Percentiles rank a stretch among this genome's conserved stretches.
phyloP scores from a whole-genome alignment of 2,329 filamentous ascomycete genomes.

The Nannizzia gypsea region DNA sequence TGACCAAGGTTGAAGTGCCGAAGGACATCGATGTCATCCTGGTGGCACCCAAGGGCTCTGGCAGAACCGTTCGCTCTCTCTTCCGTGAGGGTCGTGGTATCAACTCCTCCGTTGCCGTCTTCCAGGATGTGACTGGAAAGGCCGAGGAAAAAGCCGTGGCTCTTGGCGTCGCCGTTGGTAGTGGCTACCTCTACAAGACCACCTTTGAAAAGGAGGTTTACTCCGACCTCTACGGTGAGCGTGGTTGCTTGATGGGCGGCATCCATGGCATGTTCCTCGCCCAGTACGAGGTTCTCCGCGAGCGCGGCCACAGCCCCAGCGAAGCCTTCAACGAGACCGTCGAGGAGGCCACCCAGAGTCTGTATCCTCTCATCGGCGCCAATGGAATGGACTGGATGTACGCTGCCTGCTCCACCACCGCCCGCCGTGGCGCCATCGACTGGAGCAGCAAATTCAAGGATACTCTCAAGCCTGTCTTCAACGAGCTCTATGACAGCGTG shows the following conservation, averaged over 20 bases:
- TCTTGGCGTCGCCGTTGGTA: slow-evolving; percentile 91
- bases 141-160: slow-evolving; percentile 96
- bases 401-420: slow-evolving; percentile 97
- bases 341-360: slow-evolving; percentile 94
- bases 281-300: slow-evolving; percentile 99
- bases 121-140: slow-evolving; percentile 94
- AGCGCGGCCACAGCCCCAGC: slow-evolving; percentile 91
- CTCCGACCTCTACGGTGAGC: slow-evolving; percentile 99
- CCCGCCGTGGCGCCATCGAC: slow-evolving; percentile 95
- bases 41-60: slow-evolving; percentile 96
- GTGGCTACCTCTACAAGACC: slow-evolving; percentile 99
- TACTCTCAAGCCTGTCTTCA: slow-evolving; percentile 96
- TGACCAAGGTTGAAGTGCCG: slow-evolving; percentile 97
- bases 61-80: slow-evolving; percentile 93
- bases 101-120: slow-evolving; percentile 98
- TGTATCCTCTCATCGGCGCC: slow-evolving; percentile 94
- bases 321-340: slow-evolving; percentile 99
- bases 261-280: slow-evolving; percentile 99
- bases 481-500: slow-evolving; percentile 89
- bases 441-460: slow-evolving; percentile 98
- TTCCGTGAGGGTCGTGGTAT: slow-evolving; percentile 99
- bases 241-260: slow-evolving; percentile 98
- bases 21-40: slow-evolving; percentile 97
- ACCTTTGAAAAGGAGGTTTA: slow-evolving; percentile 99
- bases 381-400: slow-evolving; percentile 99